These are phyloP conservation scores for Rhodotorula glutinis DNA, from an alignment of 1,284 basidiomycete genomes.

Conservation along the genomic window DNA sequence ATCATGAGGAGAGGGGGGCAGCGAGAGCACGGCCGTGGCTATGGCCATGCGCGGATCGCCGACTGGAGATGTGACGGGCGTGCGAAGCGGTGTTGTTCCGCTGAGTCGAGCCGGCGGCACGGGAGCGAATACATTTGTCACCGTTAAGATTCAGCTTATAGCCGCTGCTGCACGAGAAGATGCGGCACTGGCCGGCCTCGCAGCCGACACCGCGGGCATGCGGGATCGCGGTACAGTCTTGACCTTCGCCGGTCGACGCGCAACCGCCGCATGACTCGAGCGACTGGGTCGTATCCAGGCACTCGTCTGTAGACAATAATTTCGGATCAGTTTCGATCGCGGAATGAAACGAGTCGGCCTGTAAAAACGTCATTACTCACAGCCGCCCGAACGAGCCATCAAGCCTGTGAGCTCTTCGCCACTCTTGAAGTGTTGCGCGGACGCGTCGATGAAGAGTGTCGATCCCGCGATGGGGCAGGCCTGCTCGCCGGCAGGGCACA, in stretches of 20 bases:
- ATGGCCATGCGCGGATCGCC: not conserved
- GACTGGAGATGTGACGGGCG: not conserved
- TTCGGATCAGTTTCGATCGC: not conserved
- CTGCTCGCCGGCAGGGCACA: slow-evolving; percentile 37
- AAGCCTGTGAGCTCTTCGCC: slow-evolving; percentile 10
- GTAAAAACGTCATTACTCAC: slow-evolving; percentile 40
- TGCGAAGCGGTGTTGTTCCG: no score
- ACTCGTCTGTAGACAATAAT: slow-evolving; percentile 45
- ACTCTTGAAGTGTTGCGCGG: slow-evolving; percentile 26
- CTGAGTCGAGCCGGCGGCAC: not conserved
- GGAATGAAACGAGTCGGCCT: not conserved
- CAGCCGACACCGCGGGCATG: slow-evolving; percentile 63
- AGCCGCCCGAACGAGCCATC: slow-evolving; percentile 34
- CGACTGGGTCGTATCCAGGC: slow-evolving; percentile 49
- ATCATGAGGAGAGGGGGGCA: no score
- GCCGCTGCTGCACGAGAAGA: slow-evolving; percentile 47
- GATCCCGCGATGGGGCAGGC: slow-evolving; percentile 43
- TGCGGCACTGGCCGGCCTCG: slow-evolving; percentile 31
- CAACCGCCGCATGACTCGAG: slow-evolving; percentile 67
- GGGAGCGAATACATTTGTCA: slow-evolving; percentile 22
- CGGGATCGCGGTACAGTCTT: slow-evolving; percentile 66
- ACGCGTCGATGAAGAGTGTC: slow-evolving; percentile 25
- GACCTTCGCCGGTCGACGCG: slow-evolving; percentile 59
- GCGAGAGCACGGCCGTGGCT: no score
- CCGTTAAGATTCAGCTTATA: slow-evolving; percentile 35